Base-by-base conservation (phyloP, 192 early-diverging fungal species). In the Gigaspora rosea region DNA sequence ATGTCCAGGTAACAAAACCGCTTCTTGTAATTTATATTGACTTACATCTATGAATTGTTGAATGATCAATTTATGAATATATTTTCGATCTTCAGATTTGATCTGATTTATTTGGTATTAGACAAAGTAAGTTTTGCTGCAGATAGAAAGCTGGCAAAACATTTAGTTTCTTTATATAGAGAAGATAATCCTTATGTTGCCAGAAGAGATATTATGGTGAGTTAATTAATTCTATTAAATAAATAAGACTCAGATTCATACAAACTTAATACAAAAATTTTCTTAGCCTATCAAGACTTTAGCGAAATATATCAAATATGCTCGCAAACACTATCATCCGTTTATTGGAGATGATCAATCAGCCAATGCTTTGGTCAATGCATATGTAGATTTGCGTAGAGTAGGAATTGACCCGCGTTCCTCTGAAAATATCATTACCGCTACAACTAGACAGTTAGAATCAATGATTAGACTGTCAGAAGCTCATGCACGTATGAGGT, bases 381-480 rank as follows among this genome's bases (percentile, higher is more conserved):
- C 83, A 49, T 99, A 98, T 80, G 90, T 97, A 15, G 89, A 91
- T 18, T 83, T 98, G 76, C 87, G 98, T 3, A 86, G 91, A 72
- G 82, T 91, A 70, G 97, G 96, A 0, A 86, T 80, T 75, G 85
- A 82, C 77, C 85, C 65, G 16, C 76, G 83, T 41, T 78, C 81
- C 15, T 75, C 80, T 22, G 82, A 77, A 48, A 89, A 89, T 46
- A 86, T 90, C 18, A 87, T 94, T n/a, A 95, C 96, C 0, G 95
- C 95, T 3, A 99, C 97, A 0, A 96, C 96, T 4, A 87, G 96
- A 62, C 96, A 98, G 82, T 88, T 98, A 10, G 97, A 97, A 86
- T 96, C 94, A 7, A 97, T 99, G 96, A 96, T 98, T 81, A 93
- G 97, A 63, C 86, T 99, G 81, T 78, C 94, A 15, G 96, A 99